These are phyloP conservation scores for cucumber (Cucumis sativus) DNA, from an alignment of 306 rosid species.

Conservation along the genomic window DNA sequence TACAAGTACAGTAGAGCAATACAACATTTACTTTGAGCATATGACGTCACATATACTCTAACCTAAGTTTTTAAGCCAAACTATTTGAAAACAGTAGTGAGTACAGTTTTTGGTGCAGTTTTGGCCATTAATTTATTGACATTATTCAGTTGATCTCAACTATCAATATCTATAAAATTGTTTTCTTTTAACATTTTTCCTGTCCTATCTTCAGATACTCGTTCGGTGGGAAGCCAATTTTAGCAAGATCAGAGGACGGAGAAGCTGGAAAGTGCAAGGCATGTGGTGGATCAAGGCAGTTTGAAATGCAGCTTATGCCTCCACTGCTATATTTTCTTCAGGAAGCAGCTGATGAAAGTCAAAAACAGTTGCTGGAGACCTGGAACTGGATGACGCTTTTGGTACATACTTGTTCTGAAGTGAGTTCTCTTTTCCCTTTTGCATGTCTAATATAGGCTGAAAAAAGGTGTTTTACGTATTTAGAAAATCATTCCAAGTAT, in stretches of 20 bases:
- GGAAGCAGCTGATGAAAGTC: slow-evolving; percentile 46
- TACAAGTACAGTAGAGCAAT: background rate
- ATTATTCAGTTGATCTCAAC: background rate
- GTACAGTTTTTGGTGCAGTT: background rate
- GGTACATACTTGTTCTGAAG: slow-evolving; percentile 67
- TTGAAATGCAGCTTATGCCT: slow-evolving; percentile 87
- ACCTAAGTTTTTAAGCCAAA: background rate
- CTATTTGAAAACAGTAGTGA: background rate
- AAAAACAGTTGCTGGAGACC: slow-evolving; percentile 32
- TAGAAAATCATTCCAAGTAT: background rate
- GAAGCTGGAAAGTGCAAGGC: slow-evolving; percentile 47
- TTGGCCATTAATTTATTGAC: background rate
- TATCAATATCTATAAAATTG: background rate
- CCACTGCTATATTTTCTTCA: slow-evolving; percentile 63
- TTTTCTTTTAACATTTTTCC: background rate
- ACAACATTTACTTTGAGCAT: background rate
- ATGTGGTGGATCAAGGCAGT: slow-evolving; percentile 65
- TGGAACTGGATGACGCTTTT: slow-evolving; percentile 92
- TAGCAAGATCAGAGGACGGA: slow-evolving; percentile 40
- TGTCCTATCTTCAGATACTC: slow-evolving; percentile 37
- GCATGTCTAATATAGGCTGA: background rate
- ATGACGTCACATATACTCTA: background rate
- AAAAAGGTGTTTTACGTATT: too few relatives aligned
- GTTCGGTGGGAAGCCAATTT: slow-evolving; percentile 59
- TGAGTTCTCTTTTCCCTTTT: slow-evolving; percentile 22